phyloP scores from a whole-genome alignment of 768 basidiomycete species.

The Royoungia palumana region DNA sequence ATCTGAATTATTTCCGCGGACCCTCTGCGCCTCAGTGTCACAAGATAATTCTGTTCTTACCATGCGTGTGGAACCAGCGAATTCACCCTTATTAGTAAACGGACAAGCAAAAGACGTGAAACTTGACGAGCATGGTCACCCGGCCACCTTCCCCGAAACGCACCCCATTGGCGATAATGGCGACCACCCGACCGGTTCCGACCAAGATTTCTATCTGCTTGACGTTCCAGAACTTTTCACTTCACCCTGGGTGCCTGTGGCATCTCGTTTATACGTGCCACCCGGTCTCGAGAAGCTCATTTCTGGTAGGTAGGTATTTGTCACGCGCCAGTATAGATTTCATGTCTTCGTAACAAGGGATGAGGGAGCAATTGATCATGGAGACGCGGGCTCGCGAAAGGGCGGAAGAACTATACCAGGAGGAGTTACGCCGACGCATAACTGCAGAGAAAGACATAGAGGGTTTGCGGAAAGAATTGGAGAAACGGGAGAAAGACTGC shows the following conservation, averaged over 20 bases:
- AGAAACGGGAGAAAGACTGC: background rate
- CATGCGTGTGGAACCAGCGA: background rate
- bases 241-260: constrained; percentile 33
- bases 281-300: constrained; percentile 34
- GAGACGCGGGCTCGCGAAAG: constrained; percentile 33
- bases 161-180: background rate
- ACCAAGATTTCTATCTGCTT: constrained; percentile 33
- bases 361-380: constrained; percentile 33
- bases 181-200: constrained; percentile 3
- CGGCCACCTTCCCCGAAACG: background rate
- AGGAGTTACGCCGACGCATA: constrained; percentile 31
- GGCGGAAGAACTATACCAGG: constrained; percentile 31
- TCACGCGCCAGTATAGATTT: background rate
- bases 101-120: background rate
- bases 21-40: background rate
- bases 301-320: constrained; percentile 25
- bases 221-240: constrained; percentile 32
- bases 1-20: background rate
- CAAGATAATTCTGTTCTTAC: background rate
- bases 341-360: constrained; percentile 16
- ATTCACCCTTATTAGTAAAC: background rate
- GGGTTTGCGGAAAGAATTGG: constrained; percentile 13
- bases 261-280: constrained; percentile 33
- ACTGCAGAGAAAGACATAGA: constrained; percentile 27
- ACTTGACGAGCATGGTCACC: background rate